Evolutionary conservation across 2,329 filamentous ascomycete species (phyloP).

Genomic region (Aschersonia sp.): DNA sequence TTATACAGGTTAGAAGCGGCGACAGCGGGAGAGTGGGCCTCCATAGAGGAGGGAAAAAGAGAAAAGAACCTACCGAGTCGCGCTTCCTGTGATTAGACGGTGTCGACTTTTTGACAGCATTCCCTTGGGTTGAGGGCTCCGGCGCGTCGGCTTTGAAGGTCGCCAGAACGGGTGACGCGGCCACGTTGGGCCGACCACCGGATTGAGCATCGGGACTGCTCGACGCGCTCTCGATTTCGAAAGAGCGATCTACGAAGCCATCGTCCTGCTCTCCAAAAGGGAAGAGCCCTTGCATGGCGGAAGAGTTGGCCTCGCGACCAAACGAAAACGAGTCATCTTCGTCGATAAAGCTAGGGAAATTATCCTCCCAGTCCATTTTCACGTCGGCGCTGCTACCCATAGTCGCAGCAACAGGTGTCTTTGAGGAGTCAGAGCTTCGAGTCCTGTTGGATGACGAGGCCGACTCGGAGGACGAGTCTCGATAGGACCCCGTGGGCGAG

Average conservation of each 20-base stretch:
- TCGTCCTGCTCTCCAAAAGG: conserved; percentile 21
- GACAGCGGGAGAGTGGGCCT: neutral
- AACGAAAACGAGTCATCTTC: conserved; percentile 23
- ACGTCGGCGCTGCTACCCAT: conserved; percentile 26
- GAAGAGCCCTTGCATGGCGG: conserved; percentile 15
- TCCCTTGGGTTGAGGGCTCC: conserved; percentile 10
- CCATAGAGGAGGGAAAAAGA: neutral
- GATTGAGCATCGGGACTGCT: conserved; percentile 35
- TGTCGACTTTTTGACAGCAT: conserved; percentile 8
- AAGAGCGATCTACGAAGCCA: conserved; percentile 31
- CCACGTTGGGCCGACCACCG: conserved; percentile 4
- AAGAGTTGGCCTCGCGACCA: conserved; percentile 12
- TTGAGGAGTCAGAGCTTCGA: conserved; percentile 29
- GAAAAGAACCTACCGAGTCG: conserved; percentile 22
- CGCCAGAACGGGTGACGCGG: neutral
- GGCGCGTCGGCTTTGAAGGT: conserved; percentile 16
- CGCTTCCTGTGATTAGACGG: conserved; percentile 21
- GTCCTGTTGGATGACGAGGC: conserved; percentile 32
- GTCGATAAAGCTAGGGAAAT: conserved; percentile 18
- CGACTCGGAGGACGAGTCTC: conserved; percentile 38
- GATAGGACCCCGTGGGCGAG: conserved; percentile 26
- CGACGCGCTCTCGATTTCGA: conserved; percentile 44
- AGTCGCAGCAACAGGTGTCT: conserved; percentile 20
- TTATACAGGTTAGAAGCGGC: conserved; percentile 13
- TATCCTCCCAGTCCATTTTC: conserved; percentile 28